Percentiles rank a stretch among this genome's conserved stretches.
Conservation (phyloP, 176 grass and related monocot species). For the Bonia amplexicaulis region DNA sequence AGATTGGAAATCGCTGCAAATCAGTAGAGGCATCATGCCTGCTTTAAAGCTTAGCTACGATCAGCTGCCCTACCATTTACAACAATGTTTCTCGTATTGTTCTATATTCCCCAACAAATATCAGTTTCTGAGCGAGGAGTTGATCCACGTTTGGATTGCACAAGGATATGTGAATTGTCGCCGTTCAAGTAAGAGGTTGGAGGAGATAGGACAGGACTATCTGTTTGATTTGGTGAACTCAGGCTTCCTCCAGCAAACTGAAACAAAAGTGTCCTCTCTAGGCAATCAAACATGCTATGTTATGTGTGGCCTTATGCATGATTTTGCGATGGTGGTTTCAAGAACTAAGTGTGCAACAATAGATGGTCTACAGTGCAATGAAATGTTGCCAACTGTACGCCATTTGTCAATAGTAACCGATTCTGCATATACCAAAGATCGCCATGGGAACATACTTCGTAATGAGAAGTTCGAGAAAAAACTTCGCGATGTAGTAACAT, state of each 20-base stretch:
- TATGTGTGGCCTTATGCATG: slow-evolving; percentile 51
- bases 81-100: slow-evolving; percentile 13
- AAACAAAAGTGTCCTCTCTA: neutral
- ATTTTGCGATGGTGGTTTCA: slow-evolving; percentile 33
- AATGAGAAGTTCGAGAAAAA: too few relatives aligned
- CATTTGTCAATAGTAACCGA: slow-evolving; percentile 41
- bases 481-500: too few relatives aligned
- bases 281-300: neutral
- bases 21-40: slow-evolving; percentile 13
- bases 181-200: neutral
- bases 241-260: slow-evolving; percentile 12
- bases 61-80: slow-evolving; percentile 1
- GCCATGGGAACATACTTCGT: neutral
- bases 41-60: slow-evolving; percentile 33
- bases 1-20: slow-evolving; percentile 27
- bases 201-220: slow-evolving; percentile 32
- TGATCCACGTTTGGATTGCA: slow-evolving; percentile 40
- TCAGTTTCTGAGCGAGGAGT: neutral
- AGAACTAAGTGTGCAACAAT: neutral
- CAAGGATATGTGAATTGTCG: slow-evolving; percentile 38
- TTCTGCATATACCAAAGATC: neutral
- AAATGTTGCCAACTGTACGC: neutral
- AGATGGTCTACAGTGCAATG: neutral
- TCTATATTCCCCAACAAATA: slow-evolving; percentile 1
- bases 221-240: slow-evolving; percentile 21